These are phyloP conservation scores for Xanthoceras sorbifolium DNA, from an alignment of 345 rosid species.

Conservation along the genomic window DNA sequence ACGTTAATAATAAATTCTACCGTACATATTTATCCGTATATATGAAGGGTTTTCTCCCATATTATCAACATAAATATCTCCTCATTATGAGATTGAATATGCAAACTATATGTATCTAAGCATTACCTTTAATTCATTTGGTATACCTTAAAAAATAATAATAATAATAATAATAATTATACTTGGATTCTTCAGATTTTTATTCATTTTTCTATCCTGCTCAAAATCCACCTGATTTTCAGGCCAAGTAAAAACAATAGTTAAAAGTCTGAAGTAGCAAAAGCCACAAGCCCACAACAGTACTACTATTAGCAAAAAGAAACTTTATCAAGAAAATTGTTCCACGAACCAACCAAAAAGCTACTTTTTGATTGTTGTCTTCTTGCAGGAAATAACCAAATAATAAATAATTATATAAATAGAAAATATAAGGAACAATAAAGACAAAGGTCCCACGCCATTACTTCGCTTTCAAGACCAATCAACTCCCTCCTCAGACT, in stretches of 20 bases:
- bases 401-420: constrained; percentile 2
- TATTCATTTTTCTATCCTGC: no score
- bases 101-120: no score
- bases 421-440: neutral
- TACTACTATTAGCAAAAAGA: neutral
- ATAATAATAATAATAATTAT: no score
- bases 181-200: no score
- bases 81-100: no score
- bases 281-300: neutral
- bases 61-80: no score
- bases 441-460: constrained; percentile 38
- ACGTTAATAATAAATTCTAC: no score
- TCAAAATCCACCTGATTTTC: no score
- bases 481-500: constrained; percentile 34
- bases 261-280: neutral
- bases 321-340: neutral
- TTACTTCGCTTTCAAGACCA: constrained; percentile 70
- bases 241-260: neutral
- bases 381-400: constrained; percentile 8
- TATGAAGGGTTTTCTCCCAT: no score
- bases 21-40: no score
- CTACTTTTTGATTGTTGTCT: constrained; percentile 10
- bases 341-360: constrained; percentile 23
- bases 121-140: no score
- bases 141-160: no score